Percentiles rank a stretch among this genome's conserved stretches.
Evolutionary conservation across 2,329 filamentous ascomycete genomes (phyloP).

Genomic region (Byssoonygena ceratinophila): DNA sequence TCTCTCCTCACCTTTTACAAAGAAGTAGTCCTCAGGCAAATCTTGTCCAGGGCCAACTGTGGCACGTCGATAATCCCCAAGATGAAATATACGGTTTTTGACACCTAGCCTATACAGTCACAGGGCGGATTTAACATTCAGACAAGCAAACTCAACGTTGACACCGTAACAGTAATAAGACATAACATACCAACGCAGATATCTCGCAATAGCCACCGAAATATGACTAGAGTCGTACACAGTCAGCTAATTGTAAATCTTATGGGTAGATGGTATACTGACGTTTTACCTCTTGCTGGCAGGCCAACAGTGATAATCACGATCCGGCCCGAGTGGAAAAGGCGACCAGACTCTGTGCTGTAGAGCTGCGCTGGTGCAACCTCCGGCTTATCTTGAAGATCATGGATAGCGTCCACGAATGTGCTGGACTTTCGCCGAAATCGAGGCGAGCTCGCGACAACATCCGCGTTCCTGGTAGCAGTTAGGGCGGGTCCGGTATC

Average conservation of each 20-base stretch:
- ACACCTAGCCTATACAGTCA: slow-evolving; percentile 63
- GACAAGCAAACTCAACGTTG: slow-evolving; percentile 3
- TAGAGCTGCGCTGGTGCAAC: slow-evolving; percentile 95
- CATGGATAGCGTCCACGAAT: slow-evolving; percentile 94
- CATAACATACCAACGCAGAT: slow-evolving; percentile 65
- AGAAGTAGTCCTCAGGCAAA: slow-evolving; percentile 96
- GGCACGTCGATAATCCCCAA: slow-evolving; percentile 90
- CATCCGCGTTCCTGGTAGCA: slow-evolving; percentile 64
- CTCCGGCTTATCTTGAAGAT: slow-evolving; percentile 69
- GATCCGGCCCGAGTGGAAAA: slow-evolving; percentile 95
- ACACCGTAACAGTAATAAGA: neutral
- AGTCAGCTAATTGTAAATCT: slow-evolving; percentile 5
- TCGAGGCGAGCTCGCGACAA: slow-evolving; percentile 78
- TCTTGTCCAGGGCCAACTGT: slow-evolving; percentile 74
- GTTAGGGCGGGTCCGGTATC: slow-evolving; percentile 13
- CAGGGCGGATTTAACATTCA: slow-evolving; percentile 15
- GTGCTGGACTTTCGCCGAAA: slow-evolving; percentile 90
- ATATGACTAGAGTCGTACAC: slow-evolving; percentile 56
- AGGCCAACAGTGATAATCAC: slow-evolving; percentile 95
- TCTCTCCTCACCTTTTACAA: slow-evolving; percentile 70
- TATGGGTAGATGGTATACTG: slow-evolving; percentile 28
- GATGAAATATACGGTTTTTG: slow-evolving; percentile 94
- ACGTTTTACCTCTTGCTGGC: slow-evolving; percentile 91
- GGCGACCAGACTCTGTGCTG: slow-evolving; percentile 90
- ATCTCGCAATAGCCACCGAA: slow-evolving; percentile 86